Percentiles rank a stretch among this genome's conserved stretches.
Evolutionary conservation across 345 rosid genomes (phyloP).

Genomic region (Syzygium aqueum): DNA sequence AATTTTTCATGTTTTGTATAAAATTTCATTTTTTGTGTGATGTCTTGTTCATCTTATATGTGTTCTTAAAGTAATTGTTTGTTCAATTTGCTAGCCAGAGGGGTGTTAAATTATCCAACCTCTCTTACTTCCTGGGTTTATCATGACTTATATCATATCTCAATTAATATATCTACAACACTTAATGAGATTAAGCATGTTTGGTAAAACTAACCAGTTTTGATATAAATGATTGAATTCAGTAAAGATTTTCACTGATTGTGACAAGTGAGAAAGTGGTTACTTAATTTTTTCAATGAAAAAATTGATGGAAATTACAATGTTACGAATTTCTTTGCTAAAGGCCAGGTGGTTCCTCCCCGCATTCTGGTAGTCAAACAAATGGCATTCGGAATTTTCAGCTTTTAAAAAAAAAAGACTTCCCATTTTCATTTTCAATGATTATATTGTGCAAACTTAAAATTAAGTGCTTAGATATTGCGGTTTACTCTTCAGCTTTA

Average conservation of each 20-base stretch:
- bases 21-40: not conserved
- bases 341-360: no score
- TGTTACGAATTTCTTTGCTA: not conserved
- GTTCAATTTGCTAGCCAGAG: not conserved
- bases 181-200: not conserved
- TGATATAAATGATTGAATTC: not conserved
- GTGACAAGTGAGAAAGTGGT: not conserved
- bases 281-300: not conserved
- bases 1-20: not conserved
- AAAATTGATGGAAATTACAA: not conserved
- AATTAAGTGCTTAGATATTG: not conserved
- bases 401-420: not conserved
- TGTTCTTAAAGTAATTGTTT: not conserved
- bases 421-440: not conserved
- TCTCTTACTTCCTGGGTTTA: not conserved
- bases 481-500: not conserved
- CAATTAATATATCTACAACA: not conserved
- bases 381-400: not conserved
- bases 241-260: not conserved
- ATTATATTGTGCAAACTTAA: not conserved
- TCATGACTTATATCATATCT: not conserved
- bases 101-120: not conserved
- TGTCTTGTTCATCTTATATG: not conserved
- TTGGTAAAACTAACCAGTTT: not conserved
- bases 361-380: no score